Evolutionary conservation across 192 early-diverging fungal species (phyloP), one percentile per base, ranked within the genome.

Genomic region (Haplosporangium gracile): DNA sequence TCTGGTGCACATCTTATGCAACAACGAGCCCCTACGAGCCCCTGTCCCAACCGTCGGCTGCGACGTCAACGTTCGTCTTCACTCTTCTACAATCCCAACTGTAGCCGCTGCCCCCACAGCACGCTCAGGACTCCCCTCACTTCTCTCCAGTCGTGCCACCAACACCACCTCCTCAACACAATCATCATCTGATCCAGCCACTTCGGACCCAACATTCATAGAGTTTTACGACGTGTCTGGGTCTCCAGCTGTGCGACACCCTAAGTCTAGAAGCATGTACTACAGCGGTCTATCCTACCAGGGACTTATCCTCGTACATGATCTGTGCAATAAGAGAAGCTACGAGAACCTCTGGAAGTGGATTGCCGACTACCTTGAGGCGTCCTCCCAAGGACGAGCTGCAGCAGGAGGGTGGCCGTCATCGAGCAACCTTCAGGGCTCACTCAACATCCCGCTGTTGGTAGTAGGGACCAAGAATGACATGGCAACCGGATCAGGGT

Each of bases 311-410:
- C 78, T 93, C 11, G 92, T 92, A 0, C 89, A 93, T 73, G 92
- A 93, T 81, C 55, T 86, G 4, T 90, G 89, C 65, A 93, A 91
- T 68, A 68, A 73, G 72, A 88, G 90, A 72, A 89, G 88, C 4
- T 92, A 90, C 79, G 82, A 91, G 20, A 93, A 93, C 75, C 74
- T 93, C 20, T 91, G 91, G 91, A 92, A 81, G 43, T 93, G 91
- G 91, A 80, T 89, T 38, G 69, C 63, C 5, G 75, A 80, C 40
- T 86, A 81, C 45, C 32, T 86, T 71, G 84, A 86, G 55, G 70
- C 32, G 4, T 77, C 81, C 32, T 65, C 60, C 13, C 60, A 65
- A 32, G 60, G 60, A 36, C 34, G 42, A 32, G 22, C 47, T 8
- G 34, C 73, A 9, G 22, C 72, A 9, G 16, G 49, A n/a, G 38